phyloP scores from a whole-genome alignment of 179 eudicot genomes.

The Silene noctiflora region DNA sequence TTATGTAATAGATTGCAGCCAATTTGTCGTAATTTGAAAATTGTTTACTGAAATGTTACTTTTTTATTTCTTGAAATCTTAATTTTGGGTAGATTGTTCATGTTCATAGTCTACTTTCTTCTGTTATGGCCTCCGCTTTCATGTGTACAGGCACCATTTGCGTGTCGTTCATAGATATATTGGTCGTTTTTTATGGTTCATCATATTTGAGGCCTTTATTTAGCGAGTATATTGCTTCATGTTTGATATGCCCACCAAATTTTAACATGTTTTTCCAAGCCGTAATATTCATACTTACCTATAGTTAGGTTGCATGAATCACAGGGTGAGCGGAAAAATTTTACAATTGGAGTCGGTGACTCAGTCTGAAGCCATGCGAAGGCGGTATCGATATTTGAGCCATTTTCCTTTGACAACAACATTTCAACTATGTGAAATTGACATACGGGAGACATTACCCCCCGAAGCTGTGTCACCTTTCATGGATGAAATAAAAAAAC shows the following conservation, averaged over 20 bases:
- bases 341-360: constrained; percentile 85
- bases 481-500: constrained; percentile 84
- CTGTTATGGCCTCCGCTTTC: too few species aligned
- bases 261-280: neutral
- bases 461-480: constrained; percentile 69
- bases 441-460: constrained; percentile 60
- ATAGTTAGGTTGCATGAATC: constrained; percentile 26
- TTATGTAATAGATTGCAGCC: too few species aligned
- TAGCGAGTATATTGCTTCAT: neutral
- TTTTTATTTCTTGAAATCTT: too few species aligned
- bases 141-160: neutral
- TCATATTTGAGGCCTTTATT: neutral
- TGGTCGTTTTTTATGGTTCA: neutral
- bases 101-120: too few species aligned
- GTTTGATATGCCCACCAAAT: neutral
- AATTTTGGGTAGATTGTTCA: too few species aligned
- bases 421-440: constrained; percentile 95
- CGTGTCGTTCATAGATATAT: too few species aligned
- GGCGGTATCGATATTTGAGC: constrained; percentile 84
- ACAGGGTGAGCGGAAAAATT: constrained; percentile 78
- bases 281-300: neutral
- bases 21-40: too few species aligned
- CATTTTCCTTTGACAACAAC: constrained; percentile 90
- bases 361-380: constrained; percentile 88
- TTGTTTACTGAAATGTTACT: too few species aligned